Base-by-base conservation (phyloP, 345 rosid genomes). In the Turnera subulata region DNA sequence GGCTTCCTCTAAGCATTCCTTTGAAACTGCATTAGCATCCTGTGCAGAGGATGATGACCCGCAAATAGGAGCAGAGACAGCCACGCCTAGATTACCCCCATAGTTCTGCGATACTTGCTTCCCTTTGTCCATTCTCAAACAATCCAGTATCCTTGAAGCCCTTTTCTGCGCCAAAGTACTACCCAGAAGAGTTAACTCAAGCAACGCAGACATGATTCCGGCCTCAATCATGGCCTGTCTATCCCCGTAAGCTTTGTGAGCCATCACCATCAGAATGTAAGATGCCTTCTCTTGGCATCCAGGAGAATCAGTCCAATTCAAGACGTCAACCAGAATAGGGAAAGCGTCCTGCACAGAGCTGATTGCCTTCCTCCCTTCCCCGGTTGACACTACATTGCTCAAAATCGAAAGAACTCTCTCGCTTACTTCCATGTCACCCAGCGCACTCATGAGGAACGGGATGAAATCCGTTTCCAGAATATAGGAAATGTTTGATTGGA, bases 381-480 rank as follows among this genome's bases (percentile, higher is more conserved):
- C 83, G 1, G 77, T 81, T 0, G 96, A 79, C 6, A 85, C 91
- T 24, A 79, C 44, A 76, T 89, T 93, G 82, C 96, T 83, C 68
- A 93, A 80, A 67, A 81, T 66, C 0, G 94, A 89, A n/a, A 93
- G 89, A 32, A 79, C 72, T 69, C 99, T 82, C 66, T 83, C 99
- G 46, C 97, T 93, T 6, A 80, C 76, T 51, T 93, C 91, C 99
- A 93, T 93, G 63, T 89, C 88, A 38, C 99, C 99, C 63, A 93
- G 59, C 4, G 74, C 42, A 63, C 61, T 84, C 68, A 89, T 22
- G 7, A 93, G 82, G 63, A 69, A 83, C 0, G 70, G 65, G 67
- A 87, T 72, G 72, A 85, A 59, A 67, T 79, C 76, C 0, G 94
- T 80, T 70, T 89, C 89, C 21, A 84, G 43, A 57, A 93, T 67